These are phyloP conservation scores for Daldinia sp. DNA, from an alignment of 2,329 filamentous ascomycete species.

Conservation along the genomic window DNA sequence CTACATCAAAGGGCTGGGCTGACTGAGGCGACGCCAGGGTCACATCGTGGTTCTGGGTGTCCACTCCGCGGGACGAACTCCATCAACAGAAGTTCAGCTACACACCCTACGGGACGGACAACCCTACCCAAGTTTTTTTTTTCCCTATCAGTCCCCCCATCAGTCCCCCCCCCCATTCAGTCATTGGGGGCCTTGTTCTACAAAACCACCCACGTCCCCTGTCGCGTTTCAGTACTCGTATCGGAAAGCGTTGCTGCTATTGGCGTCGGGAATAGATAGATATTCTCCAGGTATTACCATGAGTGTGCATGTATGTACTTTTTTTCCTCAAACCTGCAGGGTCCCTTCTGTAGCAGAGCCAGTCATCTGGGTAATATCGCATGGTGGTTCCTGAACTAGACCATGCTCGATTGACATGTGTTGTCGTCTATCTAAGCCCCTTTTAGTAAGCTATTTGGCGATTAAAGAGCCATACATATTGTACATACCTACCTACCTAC, in stretches of 20 bases:
- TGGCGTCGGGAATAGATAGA: constrained; percentile 14
- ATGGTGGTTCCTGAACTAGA: constrained; percentile 1
- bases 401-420: not conserved
- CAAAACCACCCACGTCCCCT: not conserved
- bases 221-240: constrained; percentile 28
- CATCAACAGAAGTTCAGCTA: constrained; percentile 4
- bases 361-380: not conserved
- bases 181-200: not conserved
- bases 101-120: not conserved
- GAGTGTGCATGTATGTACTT: not conserved
- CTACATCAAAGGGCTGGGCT: not conserved
- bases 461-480: not conserved
- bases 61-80: constrained; percentile 5
- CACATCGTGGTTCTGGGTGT: constrained; percentile 11
- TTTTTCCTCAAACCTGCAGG: not conserved
- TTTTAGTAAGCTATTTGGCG: not conserved
- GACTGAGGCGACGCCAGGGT: constrained; percentile 13
- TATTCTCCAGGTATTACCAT: not conserved
- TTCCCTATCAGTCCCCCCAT: not conserved
- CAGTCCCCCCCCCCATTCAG: not conserved
- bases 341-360: not conserved
- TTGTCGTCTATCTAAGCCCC: not conserved
- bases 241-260: constrained; percentile 18
- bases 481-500: not conserved
- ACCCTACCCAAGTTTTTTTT: not conserved